Evolutionary conservation across 192 early-diverging fungal genomes (phyloP).

Genomic region (Gigaspora rosea): DNA sequence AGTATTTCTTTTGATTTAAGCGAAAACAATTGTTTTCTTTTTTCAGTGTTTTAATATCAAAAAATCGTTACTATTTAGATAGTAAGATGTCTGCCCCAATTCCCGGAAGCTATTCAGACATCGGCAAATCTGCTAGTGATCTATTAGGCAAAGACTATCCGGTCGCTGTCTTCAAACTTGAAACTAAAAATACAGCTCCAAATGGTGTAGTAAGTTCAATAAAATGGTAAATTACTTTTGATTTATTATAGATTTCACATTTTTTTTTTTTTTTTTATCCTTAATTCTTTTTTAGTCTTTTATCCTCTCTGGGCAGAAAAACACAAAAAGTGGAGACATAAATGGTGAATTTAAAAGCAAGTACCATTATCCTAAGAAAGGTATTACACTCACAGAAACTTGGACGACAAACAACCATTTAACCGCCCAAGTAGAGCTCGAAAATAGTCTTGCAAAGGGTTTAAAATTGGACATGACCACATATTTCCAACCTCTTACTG

Average conservation of each 20-base stretch:
- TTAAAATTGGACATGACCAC: slow-evolving; percentile 91
- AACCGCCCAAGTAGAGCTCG: slow-evolving; percentile 88
- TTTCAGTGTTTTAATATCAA: no score
- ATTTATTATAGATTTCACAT: neutral
- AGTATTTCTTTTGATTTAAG: no score
- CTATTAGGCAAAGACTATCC: slow-evolving; percentile 98
- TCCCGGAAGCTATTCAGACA: slow-evolving; percentile 89
- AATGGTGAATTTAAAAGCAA: slow-evolving; percentile 97
- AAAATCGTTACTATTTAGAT: neutral
- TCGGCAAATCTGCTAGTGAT: slow-evolving; percentile 94
- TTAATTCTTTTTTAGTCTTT: slow-evolving; percentile 67
- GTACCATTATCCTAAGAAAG: slow-evolving; percentile 92
- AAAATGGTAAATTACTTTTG: neutral
- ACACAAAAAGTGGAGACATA: slow-evolving; percentile 94
- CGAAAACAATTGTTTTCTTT: no score
- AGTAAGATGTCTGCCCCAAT: slow-evolving; percentile 40
- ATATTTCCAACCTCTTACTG: slow-evolving; percentile 82
- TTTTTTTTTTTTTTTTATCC: neutral
- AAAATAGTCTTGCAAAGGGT: slow-evolving; percentile 93
- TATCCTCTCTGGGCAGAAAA: slow-evolving; percentile 91
- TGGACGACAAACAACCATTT: slow-evolving; percentile 96
- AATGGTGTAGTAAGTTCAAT: slow-evolving; percentile 87
- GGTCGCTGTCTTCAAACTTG: slow-evolving; percentile 89
- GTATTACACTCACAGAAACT: slow-evolving; percentile 93
- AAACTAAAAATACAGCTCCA: slow-evolving; percentile 94